phyloP scores from a whole-genome alignment of 768 basidiomycete species.

The Mycena chlorophos region DNA sequence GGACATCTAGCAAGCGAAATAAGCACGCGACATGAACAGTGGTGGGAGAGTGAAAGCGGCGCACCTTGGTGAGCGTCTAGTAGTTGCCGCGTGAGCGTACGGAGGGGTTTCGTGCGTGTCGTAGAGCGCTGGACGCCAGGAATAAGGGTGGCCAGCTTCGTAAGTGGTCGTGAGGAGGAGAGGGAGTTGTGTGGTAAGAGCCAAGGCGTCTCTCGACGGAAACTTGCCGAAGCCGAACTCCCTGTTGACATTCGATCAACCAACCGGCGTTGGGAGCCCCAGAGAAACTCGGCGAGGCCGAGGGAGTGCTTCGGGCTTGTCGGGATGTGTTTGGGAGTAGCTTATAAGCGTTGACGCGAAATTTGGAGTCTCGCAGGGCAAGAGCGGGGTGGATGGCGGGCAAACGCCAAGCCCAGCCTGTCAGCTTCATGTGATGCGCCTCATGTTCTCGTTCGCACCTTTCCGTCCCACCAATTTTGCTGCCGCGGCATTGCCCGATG shows the following conservation, averaged over 20 bases:
- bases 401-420: too few species aligned
- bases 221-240: too few species aligned
- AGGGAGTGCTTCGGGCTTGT: too few species aligned
- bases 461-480: slow-evolving; percentile 35
- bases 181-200: slow-evolving; percentile 12
- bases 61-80: slow-evolving; percentile 4
- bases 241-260: too few species aligned
- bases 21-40: background rate
- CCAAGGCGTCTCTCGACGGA: slow-evolving; percentile 1
- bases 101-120: too few species aligned
- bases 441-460: slow-evolving; percentile 51
- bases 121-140: background rate
- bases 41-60: background rate
- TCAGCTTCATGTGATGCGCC: background rate
- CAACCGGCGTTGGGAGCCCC: too few species aligned
- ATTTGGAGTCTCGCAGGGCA: too few species aligned
- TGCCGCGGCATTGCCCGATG: slow-evolving; percentile 36
- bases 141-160: background rate
- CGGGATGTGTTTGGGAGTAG: too few species aligned
- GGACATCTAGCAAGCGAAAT: slow-evolving; percentile 11
- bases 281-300: too few species aligned
- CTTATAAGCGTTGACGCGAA: too few species aligned
- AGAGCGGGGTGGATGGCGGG: too few species aligned
- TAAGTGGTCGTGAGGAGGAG: background rate
- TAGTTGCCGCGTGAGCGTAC: slow-evolving; percentile 10